Percentiles rank a stretch among this genome's conserved stretches.
Evolutionary conservation across 257 asterid genomes (phyloP).

Genomic region (Penstemon eatonii): DNA sequence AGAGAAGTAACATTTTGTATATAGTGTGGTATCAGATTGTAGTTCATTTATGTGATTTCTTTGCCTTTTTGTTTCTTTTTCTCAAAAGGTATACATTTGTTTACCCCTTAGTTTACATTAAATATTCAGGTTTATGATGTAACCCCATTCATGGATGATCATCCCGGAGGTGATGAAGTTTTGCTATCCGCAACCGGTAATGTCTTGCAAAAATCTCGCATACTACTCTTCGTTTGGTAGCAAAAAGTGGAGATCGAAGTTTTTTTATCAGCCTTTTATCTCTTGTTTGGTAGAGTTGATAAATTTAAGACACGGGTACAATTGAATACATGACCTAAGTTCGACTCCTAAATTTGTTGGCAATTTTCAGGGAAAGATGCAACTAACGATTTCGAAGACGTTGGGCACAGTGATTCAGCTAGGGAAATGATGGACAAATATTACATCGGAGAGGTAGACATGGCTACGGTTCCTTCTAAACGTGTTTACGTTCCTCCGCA

Average conservation of each 20-base stretch:
- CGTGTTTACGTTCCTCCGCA: constrained; percentile 45
- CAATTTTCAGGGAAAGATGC: constrained; percentile 69
- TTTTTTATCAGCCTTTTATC: neutral
- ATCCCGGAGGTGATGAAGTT: constrained; percentile 94
- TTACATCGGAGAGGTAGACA: constrained; percentile 52
- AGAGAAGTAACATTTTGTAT: no score
- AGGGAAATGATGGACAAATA: constrained; percentile 53
- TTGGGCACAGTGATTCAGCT: constrained; percentile 60
- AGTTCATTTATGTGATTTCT: neutral
- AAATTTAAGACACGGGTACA: neutral
- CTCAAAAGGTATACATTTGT: neutral
- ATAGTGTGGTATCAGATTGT: no score
- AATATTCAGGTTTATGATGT: constrained; percentile 44
- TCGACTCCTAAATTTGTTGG: neutral
- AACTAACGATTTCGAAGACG: constrained; percentile 66
- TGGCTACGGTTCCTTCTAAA: constrained; percentile 55
- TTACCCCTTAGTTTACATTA: neutral
- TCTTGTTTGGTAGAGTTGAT: neutral
- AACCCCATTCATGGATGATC: constrained; percentile 91
- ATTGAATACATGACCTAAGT: neutral
- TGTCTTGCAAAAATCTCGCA: neutral
- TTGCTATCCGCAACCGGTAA: constrained; percentile 67
- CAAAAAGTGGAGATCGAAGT: neutral
- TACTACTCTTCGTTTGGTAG: neutral
- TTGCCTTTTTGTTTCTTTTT: neutral